These are phyloP conservation scores for Akebia trifoliata DNA, from an alignment of 164 flowering plant genomes.

Conservation along the genomic window DNA sequence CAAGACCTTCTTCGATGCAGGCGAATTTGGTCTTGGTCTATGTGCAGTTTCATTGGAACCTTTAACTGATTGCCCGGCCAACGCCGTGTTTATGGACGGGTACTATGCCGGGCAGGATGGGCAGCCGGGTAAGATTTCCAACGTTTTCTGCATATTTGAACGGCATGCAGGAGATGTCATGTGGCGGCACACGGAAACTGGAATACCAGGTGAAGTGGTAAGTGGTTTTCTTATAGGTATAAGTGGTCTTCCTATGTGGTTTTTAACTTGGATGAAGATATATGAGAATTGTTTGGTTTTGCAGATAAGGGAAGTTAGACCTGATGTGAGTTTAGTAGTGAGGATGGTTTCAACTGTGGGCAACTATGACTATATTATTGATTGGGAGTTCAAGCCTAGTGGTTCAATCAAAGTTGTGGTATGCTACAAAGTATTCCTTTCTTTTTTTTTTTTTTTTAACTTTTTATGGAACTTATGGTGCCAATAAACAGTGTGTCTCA, in stretches of 20 bases:
- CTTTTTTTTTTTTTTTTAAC: too few species aligned
- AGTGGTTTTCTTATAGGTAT: slow-evolving; percentile 9
- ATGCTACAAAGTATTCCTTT: slow-evolving; percentile 2
- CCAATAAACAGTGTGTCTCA: too few species aligned
- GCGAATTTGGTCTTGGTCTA: slow-evolving; percentile 59
- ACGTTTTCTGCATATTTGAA: slow-evolving; percentile 55
- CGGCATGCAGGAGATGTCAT: slow-evolving; percentile 46
- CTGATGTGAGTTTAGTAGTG: slow-evolving; percentile 47
- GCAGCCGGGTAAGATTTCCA: slow-evolving; percentile 22
- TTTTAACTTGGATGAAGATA: background rate
- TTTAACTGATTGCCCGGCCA: slow-evolving; percentile 42
- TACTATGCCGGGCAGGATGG: slow-evolving; percentile 36
- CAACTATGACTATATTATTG: slow-evolving; percentile 59
- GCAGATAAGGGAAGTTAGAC: slow-evolving; percentile 45
- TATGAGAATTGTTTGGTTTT: background rate
- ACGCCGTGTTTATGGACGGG: slow-evolving; percentile 50
- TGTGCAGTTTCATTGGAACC: slow-evolving; percentile 44
- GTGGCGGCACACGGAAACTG: slow-evolving; percentile 63
- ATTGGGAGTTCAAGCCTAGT: slow-evolving; percentile 60
- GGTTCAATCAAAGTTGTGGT: slow-evolving; percentile 60
- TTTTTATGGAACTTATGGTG: too few species aligned
- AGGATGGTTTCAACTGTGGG: slow-evolving; percentile 56
- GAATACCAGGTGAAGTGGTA: slow-evolving; percentile 38
- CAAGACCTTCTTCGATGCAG: slow-evolving; percentile 49
- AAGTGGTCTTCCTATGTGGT: slow-evolving; percentile 1